These are phyloP conservation scores for Talaromyces sp. DNA, from an alignment of 2,329 filamentous ascomycete genomes.

Conservation along the genomic window DNA sequence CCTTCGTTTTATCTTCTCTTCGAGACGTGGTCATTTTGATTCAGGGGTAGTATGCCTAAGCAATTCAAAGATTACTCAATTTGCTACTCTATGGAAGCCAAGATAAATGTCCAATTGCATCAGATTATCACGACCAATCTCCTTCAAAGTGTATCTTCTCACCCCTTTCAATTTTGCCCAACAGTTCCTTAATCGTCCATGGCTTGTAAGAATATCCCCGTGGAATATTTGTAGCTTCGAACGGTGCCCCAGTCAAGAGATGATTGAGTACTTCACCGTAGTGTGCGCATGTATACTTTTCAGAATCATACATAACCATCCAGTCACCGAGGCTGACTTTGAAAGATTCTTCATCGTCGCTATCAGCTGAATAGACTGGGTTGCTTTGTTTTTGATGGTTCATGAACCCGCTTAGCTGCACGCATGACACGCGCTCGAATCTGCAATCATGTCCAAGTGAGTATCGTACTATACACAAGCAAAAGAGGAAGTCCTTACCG, in stretches of 20 bases:
- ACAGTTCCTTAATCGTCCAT: constrained; percentile 10
- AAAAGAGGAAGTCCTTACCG: constrained; percentile 10
- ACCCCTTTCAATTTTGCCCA: constrained; percentile 4
- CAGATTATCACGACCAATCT: constrained; percentile 7
- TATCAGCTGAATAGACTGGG: background rate
- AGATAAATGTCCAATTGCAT: background rate
- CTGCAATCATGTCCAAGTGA: constrained; percentile 3
- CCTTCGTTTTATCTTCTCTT: background rate
- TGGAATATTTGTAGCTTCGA: constrained; percentile 9
- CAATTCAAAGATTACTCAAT: background rate
- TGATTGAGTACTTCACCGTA: constrained; percentile 6
- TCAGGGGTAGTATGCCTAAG: background rate
- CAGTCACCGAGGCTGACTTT: constrained; percentile 12
- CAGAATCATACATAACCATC: constrained; percentile 12
- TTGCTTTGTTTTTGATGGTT: constrained; percentile 14
- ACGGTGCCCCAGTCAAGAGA: constrained; percentile 1
- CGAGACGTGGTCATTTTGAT: background rate
- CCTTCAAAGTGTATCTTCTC: constrained; percentile 8
- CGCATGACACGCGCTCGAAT: constrained; percentile 20
- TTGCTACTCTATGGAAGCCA: background rate
- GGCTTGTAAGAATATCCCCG: constrained; percentile 13
- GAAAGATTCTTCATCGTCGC: background rate
- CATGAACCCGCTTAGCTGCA: constrained; percentile 16
- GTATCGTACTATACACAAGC: no score
- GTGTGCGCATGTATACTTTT: constrained; percentile 12